Evolutionary conservation across 805 yeast genomes (phyloP).

Genomic region (Cyberlindnera americana): DNA sequence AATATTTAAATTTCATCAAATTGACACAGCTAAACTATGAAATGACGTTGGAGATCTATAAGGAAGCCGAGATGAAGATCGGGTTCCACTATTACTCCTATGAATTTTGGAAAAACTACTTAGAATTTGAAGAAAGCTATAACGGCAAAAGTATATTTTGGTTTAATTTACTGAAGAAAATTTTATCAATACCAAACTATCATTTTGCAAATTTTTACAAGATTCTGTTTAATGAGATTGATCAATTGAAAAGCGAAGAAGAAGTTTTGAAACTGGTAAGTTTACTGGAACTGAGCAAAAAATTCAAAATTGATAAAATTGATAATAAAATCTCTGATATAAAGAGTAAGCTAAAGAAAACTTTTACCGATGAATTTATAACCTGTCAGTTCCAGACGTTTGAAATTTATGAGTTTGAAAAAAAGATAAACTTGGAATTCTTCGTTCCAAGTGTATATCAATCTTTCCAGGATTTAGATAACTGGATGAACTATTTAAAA

Average conservation of each 20-base stretch:
- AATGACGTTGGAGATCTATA: conserved; percentile 37
- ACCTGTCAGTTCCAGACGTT: conserved; percentile 51
- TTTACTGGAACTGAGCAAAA: conserved; percentile 21
- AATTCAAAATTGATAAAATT: conserved; percentile 19
- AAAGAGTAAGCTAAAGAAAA: conserved; percentile 40
- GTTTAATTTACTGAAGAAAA: conserved; percentile 39
- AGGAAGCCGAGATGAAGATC: conserved; percentile 43
- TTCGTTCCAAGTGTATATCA: conserved; percentile 32
- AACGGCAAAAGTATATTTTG: conserved; percentile 25
- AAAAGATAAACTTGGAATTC: conserved; percentile 35
- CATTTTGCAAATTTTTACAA: conserved; percentile 47
- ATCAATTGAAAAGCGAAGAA: conserved; percentile 8
- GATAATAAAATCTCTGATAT: too few species aligned
- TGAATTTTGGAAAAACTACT: conserved; percentile 49
- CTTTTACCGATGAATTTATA: conserved; percentile 49
- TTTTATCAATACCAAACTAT: conserved; percentile 54
- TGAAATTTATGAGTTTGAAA: conserved; percentile 49
- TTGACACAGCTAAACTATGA: conserved; percentile 26
- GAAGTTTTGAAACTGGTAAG: conserved; percentile 15
- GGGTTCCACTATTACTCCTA: conserved; percentile 51
- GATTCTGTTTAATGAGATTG: conserved; percentile 34
- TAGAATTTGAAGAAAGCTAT: conserved; percentile 40
- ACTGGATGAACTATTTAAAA: conserved; percentile 58
- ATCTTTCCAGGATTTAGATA: conserved; percentile 45
- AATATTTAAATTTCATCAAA: conserved; percentile 41